These are phyloP conservation scores for Ottelia alismoides DNA, from an alignment of 106 monocot species.

Conservation along the genomic window DNA sequence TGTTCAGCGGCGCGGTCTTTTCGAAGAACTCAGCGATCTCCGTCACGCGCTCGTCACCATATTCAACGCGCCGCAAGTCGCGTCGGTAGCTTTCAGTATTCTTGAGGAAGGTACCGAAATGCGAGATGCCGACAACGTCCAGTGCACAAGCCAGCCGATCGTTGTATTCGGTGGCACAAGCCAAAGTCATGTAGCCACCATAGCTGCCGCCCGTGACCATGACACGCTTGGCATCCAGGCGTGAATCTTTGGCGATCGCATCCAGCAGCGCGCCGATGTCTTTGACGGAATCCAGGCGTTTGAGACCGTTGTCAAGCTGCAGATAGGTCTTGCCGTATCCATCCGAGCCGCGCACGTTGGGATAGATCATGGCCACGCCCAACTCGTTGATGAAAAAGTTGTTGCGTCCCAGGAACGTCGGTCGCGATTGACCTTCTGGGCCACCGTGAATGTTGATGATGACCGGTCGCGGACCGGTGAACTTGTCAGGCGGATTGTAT, in stretches of 20 bases:
- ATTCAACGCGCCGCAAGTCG: not conserved
- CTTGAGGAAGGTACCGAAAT: not conserved
- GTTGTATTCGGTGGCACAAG: not conserved
- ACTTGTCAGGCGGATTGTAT: not conserved
- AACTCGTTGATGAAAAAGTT: not conserved
- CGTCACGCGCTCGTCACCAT: not conserved
- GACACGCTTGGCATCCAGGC: not conserved
- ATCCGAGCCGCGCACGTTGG: not conserved
- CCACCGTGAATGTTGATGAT: not conserved
- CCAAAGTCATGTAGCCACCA: not conserved
- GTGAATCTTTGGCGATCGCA: not conserved
- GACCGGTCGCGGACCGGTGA: not conserved
- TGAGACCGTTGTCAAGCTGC: not conserved
- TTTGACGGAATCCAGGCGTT: not conserved
- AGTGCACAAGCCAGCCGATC: not conserved
- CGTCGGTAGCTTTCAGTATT: no score
- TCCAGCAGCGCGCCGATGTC: slow-evolving; percentile 1
- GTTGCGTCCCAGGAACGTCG: not conserved
- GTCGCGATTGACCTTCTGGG: not conserved
- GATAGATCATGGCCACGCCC: not conserved
- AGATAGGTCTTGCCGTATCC: not conserved
- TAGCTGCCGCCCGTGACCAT: not conserved
- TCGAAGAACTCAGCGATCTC: not conserved
- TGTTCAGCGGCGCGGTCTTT: not conserved
- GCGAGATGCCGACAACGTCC: not conserved